Base-by-base conservation (phyloP, 2,329 filamentous ascomycete species). In the Nothomitra cinnamomea region DNA sequence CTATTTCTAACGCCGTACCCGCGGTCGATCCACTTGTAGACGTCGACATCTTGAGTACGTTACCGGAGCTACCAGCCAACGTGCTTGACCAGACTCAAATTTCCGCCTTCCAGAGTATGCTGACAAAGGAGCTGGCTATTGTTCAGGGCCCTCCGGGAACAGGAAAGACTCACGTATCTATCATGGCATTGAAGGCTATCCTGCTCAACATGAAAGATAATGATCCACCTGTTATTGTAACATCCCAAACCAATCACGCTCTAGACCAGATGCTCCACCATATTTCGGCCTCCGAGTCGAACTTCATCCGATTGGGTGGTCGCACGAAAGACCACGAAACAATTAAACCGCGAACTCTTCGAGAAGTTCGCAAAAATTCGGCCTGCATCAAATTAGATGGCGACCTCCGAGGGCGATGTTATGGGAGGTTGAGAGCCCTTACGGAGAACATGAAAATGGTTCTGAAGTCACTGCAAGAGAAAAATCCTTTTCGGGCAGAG, bases 201-300 rank as follows among this genome's bases (percentile, higher is more conserved):
- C 69, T 87, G 0, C 66, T 72, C 1, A 85, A 83, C 53, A 73
- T 78, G 61, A 63, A 64, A 1, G 60, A 62, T 1, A 70, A 66
- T 0, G 78, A 82, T 55, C 75, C 80, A 7, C 85, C 85, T 0
- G 80, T 95, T 28, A 73, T 95, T 19, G 72, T 95, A 2, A 77
- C 87, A 0, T 87, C 87, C 6, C 87, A 95, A 60, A 95, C 88
- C 0, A 95, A 95, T 56, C 87, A 95, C 65, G 88, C 88, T 0
- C 69, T 95, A 0, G 88, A 95, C 60, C 88, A 95, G 62, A 71
- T 95, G 0, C 70, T 95, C 0, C 68, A 70, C 1, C 78, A 82
- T 53, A 72, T 87, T 15, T 70, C 79, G 1, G 62, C 69, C 4
- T 83, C 83, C 58, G 80, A 83, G 59, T 65, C 68, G 0, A 73